Evolutionary conservation across 345 rosid genomes (phyloP).

Genomic region (Eutrema japonicum): DNA sequence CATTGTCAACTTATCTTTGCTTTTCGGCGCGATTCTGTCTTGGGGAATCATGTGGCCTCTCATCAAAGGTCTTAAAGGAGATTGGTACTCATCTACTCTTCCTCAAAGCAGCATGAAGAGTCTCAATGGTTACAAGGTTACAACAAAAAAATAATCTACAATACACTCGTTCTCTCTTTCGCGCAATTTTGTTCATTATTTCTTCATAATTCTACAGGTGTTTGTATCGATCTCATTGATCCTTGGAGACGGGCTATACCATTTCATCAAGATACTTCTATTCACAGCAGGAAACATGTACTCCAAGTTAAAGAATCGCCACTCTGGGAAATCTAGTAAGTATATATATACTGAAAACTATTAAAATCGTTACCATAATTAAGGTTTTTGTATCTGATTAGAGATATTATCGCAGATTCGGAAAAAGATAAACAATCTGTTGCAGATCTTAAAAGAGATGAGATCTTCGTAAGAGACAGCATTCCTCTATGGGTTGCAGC

Average conservation of each 20-base stretch:
- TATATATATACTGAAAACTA: neutral
- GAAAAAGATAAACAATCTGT: conserved; percentile 29
- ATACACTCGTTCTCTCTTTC: neutral
- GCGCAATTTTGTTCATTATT: neutral
- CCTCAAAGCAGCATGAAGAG: conserved; percentile 78
- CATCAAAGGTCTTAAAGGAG: conserved; percentile 66
- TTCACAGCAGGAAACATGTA: conserved; percentile 59
- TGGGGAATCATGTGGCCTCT: conserved; percentile 99
- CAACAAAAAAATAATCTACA: neutral
- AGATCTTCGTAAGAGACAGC: conserved; percentile 55
- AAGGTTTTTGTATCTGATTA: neutral
- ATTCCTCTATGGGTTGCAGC: conserved; percentile 61
- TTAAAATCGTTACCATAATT: neutral
- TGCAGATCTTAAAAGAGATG: conserved; percentile 43
- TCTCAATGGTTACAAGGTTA: conserved; percentile 89
- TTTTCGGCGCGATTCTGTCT: conserved; percentile 80
- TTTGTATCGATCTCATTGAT: conserved; percentile 83
- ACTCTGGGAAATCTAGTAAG: conserved; percentile 51
- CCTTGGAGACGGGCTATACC: conserved; percentile 92
- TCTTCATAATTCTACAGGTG: conserved; percentile 53
- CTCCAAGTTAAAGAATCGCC: conserved; percentile 42
- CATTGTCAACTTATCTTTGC: conserved; percentile 79
- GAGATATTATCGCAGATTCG: conserved; percentile 32
- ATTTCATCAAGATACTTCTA: conserved; percentile 75
- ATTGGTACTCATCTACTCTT: conserved; percentile 64